Evolutionary conservation across 495 filamentous ascomycete species (phyloP).

Genomic region (Penicillium taxi): DNA sequence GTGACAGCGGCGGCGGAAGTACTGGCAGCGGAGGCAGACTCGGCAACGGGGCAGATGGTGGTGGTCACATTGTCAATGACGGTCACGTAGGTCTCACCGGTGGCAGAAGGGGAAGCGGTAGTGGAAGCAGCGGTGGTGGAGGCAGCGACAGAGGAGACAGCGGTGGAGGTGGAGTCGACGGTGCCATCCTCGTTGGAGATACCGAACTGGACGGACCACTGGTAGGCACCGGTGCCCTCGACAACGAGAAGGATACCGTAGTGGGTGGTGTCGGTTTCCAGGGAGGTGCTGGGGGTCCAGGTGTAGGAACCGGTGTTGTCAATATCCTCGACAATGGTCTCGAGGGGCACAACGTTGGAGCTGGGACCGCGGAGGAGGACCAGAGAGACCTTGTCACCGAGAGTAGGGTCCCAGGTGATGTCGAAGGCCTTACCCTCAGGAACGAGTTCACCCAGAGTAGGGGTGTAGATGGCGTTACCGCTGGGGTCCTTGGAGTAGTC

Average conservation of each 20-base stretch:
- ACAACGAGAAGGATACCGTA: slow-evolving; percentile 63
- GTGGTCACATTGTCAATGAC: slow-evolving; percentile 15
- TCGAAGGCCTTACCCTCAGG: slow-evolving; percentile 47
- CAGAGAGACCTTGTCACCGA: slow-evolving; percentile 46
- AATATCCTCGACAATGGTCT: slow-evolving; percentile 48
- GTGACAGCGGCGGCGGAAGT: slow-evolving; percentile 15
- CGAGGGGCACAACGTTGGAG: slow-evolving; percentile 46
- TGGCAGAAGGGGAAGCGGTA: slow-evolving; percentile 9
- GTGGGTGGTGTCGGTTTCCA: slow-evolving; percentile 44
- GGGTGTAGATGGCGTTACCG: slow-evolving; percentile 52
- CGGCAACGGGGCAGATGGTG: slow-evolving; percentile 18
- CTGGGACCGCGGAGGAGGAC: slow-evolving; percentile 56
- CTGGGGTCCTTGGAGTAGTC: slow-evolving; percentile 38
- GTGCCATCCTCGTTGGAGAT: slow-evolving; percentile 44
- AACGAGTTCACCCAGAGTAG: slow-evolving; percentile 46
- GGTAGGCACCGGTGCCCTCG: slow-evolving; percentile 54
- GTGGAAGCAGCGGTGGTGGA: slow-evolving; percentile 8
- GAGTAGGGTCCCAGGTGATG: slow-evolving; percentile 53
- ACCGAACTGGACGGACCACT: slow-evolving; percentile 65
- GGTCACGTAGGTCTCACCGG: slow-evolving; percentile 17
- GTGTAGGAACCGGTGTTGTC: slow-evolving; percentile 50
- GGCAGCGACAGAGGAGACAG: slow-evolving; percentile 10
- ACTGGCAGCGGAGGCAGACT: slow-evolving; percentile 2
- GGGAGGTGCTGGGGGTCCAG: slow-evolving; percentile 47
- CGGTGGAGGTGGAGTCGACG: slow-evolving; percentile 35